A percentile compares a stretch with the other conserved stretches of the same genome.
Conservation (phyloP, 768 basidiomycete genomes). For the Russula griseocarnosa region DNA sequence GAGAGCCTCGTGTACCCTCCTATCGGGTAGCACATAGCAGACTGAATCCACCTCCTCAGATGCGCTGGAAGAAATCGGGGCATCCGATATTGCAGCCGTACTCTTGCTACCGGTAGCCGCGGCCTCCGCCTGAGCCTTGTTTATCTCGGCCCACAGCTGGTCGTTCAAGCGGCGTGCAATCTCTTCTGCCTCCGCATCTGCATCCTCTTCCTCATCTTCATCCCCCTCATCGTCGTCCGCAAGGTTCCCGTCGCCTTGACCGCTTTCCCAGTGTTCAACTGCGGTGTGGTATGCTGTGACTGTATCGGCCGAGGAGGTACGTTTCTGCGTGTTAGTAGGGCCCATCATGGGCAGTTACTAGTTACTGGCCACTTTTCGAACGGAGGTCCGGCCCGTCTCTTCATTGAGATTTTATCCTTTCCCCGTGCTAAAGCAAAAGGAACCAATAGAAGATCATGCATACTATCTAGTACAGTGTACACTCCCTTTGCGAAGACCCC, state of each 20-base stretch:
- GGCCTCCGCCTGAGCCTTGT: conserved; percentile 52
- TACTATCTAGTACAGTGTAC: neutral
- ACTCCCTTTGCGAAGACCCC: neutral
- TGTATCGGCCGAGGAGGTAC: neutral
- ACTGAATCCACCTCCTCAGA: neutral
- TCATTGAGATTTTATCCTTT: neutral
- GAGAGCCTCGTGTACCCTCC: conserved; percentile 56
- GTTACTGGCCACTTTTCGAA: neutral
- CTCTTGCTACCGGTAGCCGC: conserved; percentile 29
- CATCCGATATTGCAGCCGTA: conserved; percentile 11
- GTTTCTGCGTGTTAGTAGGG: neutral
- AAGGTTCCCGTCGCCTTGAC: neutral
- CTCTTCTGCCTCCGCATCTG: conserved; percentile 60
- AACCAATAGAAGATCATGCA: too few relatives aligned
- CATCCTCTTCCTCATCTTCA: conserved; percentile 58
- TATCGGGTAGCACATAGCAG: conserved; percentile 22
- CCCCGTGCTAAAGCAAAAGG: too few relatives aligned
- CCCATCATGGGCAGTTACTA: neutral
- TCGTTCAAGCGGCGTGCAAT: conserved; percentile 72
- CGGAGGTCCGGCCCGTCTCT: neutral
- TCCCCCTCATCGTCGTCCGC: conserved; percentile 36
- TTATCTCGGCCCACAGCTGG: conserved; percentile 74
- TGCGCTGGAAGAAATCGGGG: conserved; percentile 23
- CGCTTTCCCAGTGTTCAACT: neutral
- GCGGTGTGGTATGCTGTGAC: neutral